A percentile compares a stretch with the other conserved stretches of the same genome.
Evolutionary conservation across 768 basidiomycete species (phyloP).

Genomic region (Cystobasidium tubakii): DNA sequence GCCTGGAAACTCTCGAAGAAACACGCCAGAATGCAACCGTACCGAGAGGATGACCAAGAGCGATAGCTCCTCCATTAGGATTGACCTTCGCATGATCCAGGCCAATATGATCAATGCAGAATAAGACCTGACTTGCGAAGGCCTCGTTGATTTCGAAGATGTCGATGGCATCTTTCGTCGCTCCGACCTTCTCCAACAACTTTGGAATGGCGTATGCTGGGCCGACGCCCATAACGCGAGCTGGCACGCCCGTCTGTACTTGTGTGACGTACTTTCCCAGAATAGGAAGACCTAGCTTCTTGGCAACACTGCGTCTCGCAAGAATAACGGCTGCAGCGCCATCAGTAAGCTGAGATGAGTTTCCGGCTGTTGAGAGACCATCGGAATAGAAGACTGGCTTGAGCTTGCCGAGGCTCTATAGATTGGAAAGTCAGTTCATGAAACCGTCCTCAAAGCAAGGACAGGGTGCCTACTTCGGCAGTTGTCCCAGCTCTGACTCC

Average conservation of each 20-base stretch:
- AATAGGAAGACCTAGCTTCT: constrained; percentile 51
- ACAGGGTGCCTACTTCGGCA: constrained; percentile 44
- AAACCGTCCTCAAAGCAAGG: no score
- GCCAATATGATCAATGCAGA: constrained; percentile 50
- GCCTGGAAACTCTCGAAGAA: no score
- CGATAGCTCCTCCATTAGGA: constrained; percentile 53
- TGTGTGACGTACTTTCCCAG: constrained; percentile 51
- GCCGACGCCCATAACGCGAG: constrained; percentile 69
- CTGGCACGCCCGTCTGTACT: constrained; percentile 50
- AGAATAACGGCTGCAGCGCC: constrained; percentile 52
- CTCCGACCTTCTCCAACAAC: constrained; percentile 41
- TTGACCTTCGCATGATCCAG: constrained; percentile 50
- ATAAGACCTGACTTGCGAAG: constrained; percentile 50
- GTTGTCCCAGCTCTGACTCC: constrained; percentile 52
- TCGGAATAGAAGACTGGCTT: constrained; percentile 53
- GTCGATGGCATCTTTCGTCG: constrained; percentile 46
- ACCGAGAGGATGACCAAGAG: constrained; percentile 43
- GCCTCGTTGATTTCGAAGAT: constrained; percentile 46
- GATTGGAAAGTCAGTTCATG: no score
- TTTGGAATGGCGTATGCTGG: constrained; percentile 81
- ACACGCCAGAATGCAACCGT: no score
- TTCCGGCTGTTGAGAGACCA: constrained; percentile 52
- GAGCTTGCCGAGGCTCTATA: constrained; percentile 50
- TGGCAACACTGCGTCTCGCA: constrained; percentile 50
- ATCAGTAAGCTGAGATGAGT: constrained; percentile 53